Evolutionary conservation across 2,329 filamentous ascomycete genomes (phyloP), one percentile per base, ranked within the genome.

Genomic region (Scleromitrula shiraiana): DNA sequence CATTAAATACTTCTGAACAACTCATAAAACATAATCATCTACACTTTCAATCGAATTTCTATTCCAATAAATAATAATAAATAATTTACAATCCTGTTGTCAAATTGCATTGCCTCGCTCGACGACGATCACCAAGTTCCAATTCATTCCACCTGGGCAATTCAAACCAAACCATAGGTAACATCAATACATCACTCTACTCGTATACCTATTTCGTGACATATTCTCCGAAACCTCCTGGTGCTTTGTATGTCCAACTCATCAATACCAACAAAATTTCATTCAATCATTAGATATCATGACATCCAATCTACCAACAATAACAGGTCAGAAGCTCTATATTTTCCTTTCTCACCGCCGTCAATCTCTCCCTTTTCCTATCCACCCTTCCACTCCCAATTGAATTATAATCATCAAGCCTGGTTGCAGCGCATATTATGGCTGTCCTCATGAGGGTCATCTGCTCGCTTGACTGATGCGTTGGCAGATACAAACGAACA

Each of bases 401-500:
- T 56, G 54, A 53, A 52, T 40, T 17, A 33, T 23, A 14, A 46
- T 32, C 37, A 41, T 44, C 33, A 30, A 27, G 38, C 49, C 52
- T 47, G 55, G 55, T 56, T 54, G 53, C 50, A 53, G 46, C 46
- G 54, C 54, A 55, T 54, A 55, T 39, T 12, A 52, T 50, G 49
- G 52, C 44, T 40, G 35, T 37, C 40, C 30, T 24, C n/a, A 12
- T 37, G 40, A 30, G 45, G 50, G 55, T 58, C 56, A 56, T 55
- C 51, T 57, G 56, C 53, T 56, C 33, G 50, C 27, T 52, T 50
- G 50, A 56, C 49, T 53, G 56, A 60, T 61, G 59, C 59, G 59
- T 51, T 61, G 60, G 59, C 59, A 60, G 57, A 37, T 48, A 45
- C 52, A 53, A 54, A 55, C 57, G 51, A 57, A 35, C 42, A 44